Evolutionary conservation across 106 monocot species (phyloP).

Genomic region (Triglochin maritima): DNA sequence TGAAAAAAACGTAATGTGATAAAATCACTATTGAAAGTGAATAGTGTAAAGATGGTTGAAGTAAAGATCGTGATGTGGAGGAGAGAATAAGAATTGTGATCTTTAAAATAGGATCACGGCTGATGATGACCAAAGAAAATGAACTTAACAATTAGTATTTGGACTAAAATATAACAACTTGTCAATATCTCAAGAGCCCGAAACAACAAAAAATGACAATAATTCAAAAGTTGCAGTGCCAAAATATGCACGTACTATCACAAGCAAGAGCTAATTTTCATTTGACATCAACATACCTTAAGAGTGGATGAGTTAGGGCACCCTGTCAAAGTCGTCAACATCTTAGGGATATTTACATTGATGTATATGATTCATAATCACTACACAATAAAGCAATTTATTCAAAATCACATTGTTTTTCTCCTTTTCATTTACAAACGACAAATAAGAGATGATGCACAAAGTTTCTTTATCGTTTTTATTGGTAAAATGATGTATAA

Average conservation of each 20-base stretch:
- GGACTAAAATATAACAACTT: slow-evolving; percentile 47
- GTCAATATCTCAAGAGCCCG: slow-evolving; percentile 97
- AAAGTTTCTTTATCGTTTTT: background rate
- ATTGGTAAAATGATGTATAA: background rate
- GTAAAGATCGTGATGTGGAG: no score
- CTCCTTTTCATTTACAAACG: background rate
- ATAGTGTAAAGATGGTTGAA: no score
- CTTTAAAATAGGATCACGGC: no score
- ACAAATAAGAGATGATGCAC: background rate
- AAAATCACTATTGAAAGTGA: no score
- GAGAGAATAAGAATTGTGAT: no score
- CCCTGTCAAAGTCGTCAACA: slow-evolving; percentile 32
- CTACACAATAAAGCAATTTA: no score
- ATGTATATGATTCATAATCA: background rate
- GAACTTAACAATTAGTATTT: no score
- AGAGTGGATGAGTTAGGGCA: slow-evolving; percentile 83
- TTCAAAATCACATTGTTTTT: background rate
- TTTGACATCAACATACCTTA: slow-evolving; percentile 32
- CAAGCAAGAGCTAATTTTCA: background rate
- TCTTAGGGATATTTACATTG: background rate
- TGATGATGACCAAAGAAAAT: no score
- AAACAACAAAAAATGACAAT: slow-evolving; percentile 6
- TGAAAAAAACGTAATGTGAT: no score
- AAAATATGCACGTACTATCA: background rate
- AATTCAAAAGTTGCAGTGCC: background rate